Percentiles rank a stretch among this genome's conserved stretches.
Evolutionary conservation across 2,329 filamentous ascomycete genomes (phyloP).

Genomic region (Chaetomiaceae sp.): DNA sequence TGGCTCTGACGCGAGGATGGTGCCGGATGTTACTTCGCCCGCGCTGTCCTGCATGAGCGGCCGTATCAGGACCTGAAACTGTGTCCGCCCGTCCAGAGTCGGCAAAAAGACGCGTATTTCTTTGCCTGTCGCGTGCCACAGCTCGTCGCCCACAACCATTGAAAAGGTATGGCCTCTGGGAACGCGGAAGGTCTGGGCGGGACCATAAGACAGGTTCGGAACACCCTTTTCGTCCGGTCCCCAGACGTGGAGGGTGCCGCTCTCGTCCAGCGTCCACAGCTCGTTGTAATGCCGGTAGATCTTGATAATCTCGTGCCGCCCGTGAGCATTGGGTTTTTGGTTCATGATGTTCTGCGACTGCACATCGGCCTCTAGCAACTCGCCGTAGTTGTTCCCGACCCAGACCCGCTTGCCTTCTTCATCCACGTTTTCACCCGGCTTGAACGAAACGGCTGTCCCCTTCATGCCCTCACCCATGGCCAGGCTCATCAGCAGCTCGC

Average conservation of each 20-base stretch:
- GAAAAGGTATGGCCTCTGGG: conserved; percentile 83
- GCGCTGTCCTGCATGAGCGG: conserved; percentile 68
- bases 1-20: conserved; percentile 67
- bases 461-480: conserved; percentile 81
- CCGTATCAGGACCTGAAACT: conserved; percentile 70
- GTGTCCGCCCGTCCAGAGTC: conserved; percentile 59
- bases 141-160: conserved; percentile 73
- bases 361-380: conserved; percentile 86
- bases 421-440: conserved; percentile 70
- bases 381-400: conserved; percentile 85
- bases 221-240: conserved; percentile 66
- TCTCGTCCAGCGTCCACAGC: conserved; percentile 91
- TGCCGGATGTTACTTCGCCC: conserved; percentile 83
- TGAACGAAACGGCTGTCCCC: conserved; percentile 77
- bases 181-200: conserved; percentile 68
- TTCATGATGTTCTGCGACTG: conserved; percentile 64
- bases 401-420: conserved; percentile 80
- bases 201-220: conserved; percentile 69
- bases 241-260: conserved; percentile 84
- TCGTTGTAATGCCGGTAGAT: conserved; percentile 85
- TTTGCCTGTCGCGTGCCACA: conserved; percentile 87
- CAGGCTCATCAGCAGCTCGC: conserved; percentile 75
- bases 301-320: conserved; percentile 71
- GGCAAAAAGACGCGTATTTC: conserved; percentile 82
- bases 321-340: conserved; percentile 68